These are phyloP conservation scores for Huiozyma naganishii DNA, from an alignment of 805 yeast genomes.

Conservation along the genomic window DNA sequence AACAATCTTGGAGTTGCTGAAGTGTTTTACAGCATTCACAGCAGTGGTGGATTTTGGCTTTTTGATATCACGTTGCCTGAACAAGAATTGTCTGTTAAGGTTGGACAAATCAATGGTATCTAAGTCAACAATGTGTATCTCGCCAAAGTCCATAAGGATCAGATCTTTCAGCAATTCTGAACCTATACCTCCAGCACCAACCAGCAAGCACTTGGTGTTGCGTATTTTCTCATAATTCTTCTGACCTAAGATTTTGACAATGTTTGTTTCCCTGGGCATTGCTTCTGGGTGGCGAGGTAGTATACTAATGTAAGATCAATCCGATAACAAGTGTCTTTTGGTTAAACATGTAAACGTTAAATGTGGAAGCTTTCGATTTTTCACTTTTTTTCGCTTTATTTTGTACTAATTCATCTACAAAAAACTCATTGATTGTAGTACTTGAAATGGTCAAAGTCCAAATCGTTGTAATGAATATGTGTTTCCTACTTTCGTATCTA, in stretches of 20 bases:
- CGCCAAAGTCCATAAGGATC: slow-evolving; percentile 70
- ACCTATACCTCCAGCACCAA: slow-evolving; percentile 97
- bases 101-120: slow-evolving; percentile 92
- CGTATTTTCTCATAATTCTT: slow-evolving; percentile 19
- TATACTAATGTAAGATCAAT: neutral
- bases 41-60: slow-evolving; percentile 82
- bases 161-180: slow-evolving; percentile 81
- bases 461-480: too few species aligned
- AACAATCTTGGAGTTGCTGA: slow-evolving; percentile 54
- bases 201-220: slow-evolving; percentile 54
- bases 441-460: too few species aligned
- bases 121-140: slow-evolving; percentile 83
- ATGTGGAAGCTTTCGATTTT: neutral
- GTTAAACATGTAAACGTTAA: neutral
- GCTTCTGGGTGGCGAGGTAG: neutral
- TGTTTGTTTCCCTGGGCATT: slow-evolving; percentile 16
- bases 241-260: slow-evolving; percentile 19
- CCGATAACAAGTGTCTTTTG: neutral
- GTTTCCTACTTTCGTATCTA: too few species aligned
- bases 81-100: slow-evolving; percentile 85
- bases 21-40: slow-evolving; percentile 63
- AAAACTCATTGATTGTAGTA: too few species aligned
- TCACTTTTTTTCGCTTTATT: too few species aligned
- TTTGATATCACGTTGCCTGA: slow-evolving; percentile 82
- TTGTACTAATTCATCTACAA: too few species aligned